Percentiles rank a stretch among this genome's conserved stretches.
Conservation (phyloP, 2,329 filamentous ascomycete genomes). For the Microdochium bolleyi region DNA sequence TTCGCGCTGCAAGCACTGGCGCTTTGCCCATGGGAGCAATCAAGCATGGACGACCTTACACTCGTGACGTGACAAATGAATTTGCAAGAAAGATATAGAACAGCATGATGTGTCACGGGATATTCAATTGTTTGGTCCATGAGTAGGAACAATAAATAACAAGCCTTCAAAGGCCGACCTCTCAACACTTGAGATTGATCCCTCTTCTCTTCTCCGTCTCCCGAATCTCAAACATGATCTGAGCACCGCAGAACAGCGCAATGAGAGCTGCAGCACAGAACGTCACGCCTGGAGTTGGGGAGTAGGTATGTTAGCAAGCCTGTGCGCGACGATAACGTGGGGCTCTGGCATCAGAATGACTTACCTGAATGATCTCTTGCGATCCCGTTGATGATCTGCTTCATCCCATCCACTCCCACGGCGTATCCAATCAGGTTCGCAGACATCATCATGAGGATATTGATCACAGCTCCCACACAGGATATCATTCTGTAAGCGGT, state of each 20-base stretch:
- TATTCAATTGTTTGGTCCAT: not conserved
- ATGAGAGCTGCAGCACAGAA: constrained; percentile 67
- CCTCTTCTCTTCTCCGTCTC: constrained; percentile 78
- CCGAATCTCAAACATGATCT: constrained; percentile 94
- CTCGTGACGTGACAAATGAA: not conserved
- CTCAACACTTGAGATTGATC: constrained; percentile 74
- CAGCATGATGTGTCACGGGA: not conserved
- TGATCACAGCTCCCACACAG: constrained; percentile 71
- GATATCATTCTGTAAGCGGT: constrained; percentile 73
- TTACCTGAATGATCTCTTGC: constrained; percentile 64
- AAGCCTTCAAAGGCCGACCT: not conserved
- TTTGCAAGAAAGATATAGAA: not conserved
- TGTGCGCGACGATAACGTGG: too few species aligned
- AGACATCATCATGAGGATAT: constrained; percentile 90
- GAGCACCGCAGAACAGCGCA: constrained; percentile 76
- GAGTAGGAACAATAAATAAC: too few species aligned
- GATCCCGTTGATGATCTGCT: constrained; percentile 68
- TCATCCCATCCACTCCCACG: constrained; percentile 79
- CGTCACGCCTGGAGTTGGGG: constrained; percentile 42
- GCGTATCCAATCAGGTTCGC: constrained; percentile 96
- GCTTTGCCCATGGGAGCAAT: too few species aligned
- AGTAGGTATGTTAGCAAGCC: not conserved
- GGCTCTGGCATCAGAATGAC: constrained; percentile 24
- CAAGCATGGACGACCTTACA: not conserved
- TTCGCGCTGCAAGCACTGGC: not conserved